Evolutionary conservation across 306 rosid species (phyloP), one percentile per base, ranked within the genome.

Genomic region (Cucurbita moschata): DNA sequence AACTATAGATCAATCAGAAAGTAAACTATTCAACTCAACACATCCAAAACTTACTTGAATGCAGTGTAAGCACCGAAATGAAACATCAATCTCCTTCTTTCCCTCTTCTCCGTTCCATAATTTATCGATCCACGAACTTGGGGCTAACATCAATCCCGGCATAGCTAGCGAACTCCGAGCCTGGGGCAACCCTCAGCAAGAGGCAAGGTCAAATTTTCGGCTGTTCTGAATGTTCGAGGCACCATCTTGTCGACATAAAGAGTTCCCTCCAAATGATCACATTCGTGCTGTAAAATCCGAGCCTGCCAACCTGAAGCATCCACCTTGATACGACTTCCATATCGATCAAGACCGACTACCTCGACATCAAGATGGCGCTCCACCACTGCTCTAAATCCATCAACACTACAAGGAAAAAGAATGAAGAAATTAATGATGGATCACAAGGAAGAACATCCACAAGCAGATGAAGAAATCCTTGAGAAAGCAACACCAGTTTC

Each of bases 301-400:
- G 98, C 98, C 82, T 93, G 97, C 98, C 98, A 93, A 0, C 97
- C 96, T 0, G 90, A 86, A 72, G 96, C 97, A 52, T 75, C 79
- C 73, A 90, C 57, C 78, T 81, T 88, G 77, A 90, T 85, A 13
- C 90, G 86, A 5, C 54, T 77, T 7, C 98, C 97, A 51, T 75
- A 9, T 19, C 90, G 96, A 82, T 93, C 98, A n/a, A 93, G 80
- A 74, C 97, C 98, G 6, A 80, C 67, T 49, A 93, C 89, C 79
- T 93, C 97, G 18, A 93, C 94, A 4, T 93, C 97, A 72, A 88
- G 90, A 77, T 80, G 51, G 64, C 98, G 85, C 88, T 93, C 96
- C 56, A 93, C 97, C 79, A 66, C 72, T 10, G 96, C 98, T 82
- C 96, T 88, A 64, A 81, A 90, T 80, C 96, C 96, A 74, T 88